Base-by-base conservation (phyloP, 2,329 filamentous ascomycete species). In the Parastagonospora nodorum region DNA sequence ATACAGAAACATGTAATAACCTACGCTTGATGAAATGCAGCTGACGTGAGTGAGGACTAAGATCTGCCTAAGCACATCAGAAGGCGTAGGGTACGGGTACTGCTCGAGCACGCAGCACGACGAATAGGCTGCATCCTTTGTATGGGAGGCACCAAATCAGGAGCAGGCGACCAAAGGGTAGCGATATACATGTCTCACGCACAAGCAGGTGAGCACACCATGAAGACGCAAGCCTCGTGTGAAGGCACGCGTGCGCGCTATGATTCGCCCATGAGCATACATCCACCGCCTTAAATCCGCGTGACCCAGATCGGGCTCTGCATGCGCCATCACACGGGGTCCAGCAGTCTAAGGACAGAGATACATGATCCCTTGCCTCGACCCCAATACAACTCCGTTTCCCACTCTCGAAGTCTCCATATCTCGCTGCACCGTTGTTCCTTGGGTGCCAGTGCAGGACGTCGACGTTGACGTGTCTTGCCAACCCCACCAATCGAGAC, bases 241-340 rank as follows among this genome's bases (percentile, higher is more conserved):
- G 51, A 55, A 58, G 58, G 60, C 52, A 55, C 49, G 55, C 53
- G 45, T 50, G 48, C 42, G 55, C 40, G 53, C 33, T 55, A 48
- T 69, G 64, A 70, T 68, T 68, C 57, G 64, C 52, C 55, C 53
- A 57, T 55, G 42, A 38, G 51, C 40, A 52, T 51, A 45, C 59
- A 50, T 54, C 55, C 54, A 63, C 60, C 60, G 61, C 61, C 52
- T 52, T 61, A 60, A 53, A 57, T 58, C 50, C 56, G 62, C 64
- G 63, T 68, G 65, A 64, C 60, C 45, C 29, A 14, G 45, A 30
- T 36, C 24, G 37, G 44, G 54, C 48, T 45, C 46, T 39, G 58
- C 57, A 60, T 60, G 57, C 55, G 58, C 58, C 60, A 62, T 48
- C 57, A 58, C 58, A 66, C 57, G 61, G 55, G 61, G 51, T 55